Evolutionary conservation across 352 stramenopile genomes (phyloP).

Genomic region (Blastocystis sp.): DNA sequence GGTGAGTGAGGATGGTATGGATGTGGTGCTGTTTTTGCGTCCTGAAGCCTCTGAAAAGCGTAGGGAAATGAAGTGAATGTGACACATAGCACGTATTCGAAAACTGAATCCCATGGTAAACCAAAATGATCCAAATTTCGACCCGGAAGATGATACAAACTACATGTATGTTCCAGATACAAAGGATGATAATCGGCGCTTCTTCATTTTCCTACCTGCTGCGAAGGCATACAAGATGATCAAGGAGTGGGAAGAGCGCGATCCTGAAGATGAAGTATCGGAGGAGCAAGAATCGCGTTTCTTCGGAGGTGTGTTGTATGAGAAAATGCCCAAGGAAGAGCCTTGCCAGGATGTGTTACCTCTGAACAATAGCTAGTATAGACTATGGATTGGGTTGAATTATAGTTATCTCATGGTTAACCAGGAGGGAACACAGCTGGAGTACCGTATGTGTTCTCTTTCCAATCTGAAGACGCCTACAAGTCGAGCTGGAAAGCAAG

Average conservation of each 20-base stretch:
- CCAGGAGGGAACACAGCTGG: conserved; percentile 25
- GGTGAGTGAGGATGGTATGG: conserved; percentile 28
- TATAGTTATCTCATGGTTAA: conserved; percentile 51
- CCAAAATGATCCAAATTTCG: conserved; percentile 1
- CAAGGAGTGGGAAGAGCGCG: conserved; percentile 36
- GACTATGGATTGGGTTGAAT: not conserved
- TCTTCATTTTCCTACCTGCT: conserved; percentile 54
- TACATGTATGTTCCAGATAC: conserved; percentile 11
- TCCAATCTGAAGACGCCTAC: conserved; percentile 47
- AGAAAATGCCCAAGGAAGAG: conserved; percentile 54
- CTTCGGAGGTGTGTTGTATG: conserved; percentile 1
- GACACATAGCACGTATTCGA: not conserved
- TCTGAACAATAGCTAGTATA: conserved; percentile 32
- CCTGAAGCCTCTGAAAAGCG: conserved; percentile 59
- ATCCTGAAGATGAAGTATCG: conserved; percentile 3
- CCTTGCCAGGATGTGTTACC: conserved; percentile 37
- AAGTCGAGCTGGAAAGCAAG: not conserved
- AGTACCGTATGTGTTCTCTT: not conserved
- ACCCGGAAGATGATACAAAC: conserved; percentile 8
- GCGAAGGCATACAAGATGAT: conserved; percentile 46
- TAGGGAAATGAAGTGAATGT: not conserved
- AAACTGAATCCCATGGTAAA: not conserved
- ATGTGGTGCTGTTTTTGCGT: conserved; percentile 50
- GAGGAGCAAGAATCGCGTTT: not conserved
- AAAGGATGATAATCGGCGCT: conserved; percentile 21